These are phyloP conservation scores for Proliferodiscus dingleyae DNA, from an alignment of 2,329 filamentous ascomycete genomes.

Conservation along the genomic window DNA sequence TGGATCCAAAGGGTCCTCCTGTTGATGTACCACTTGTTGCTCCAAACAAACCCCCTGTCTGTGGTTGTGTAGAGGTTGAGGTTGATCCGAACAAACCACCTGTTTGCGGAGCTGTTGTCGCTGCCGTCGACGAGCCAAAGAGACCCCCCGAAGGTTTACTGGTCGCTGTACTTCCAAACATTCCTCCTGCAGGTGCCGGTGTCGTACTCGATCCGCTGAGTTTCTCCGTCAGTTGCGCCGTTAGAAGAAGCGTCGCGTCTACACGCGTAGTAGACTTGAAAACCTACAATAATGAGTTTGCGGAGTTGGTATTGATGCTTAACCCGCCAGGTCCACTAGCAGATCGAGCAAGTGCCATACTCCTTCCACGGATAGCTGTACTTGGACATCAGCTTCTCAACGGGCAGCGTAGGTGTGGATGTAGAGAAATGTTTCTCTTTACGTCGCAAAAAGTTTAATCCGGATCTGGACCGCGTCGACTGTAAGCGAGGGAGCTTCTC, in stretches of 20 bases:
- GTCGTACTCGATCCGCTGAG: slow-evolving; percentile 27
- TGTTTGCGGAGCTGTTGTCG: slow-evolving; percentile 14
- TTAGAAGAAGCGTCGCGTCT: too few relatives aligned
- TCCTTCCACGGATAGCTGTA: slow-evolving; percentile 6
- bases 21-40: slow-evolving; percentile 11
- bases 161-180: slow-evolving; percentile 29
- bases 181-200: slow-evolving; percentile 25
- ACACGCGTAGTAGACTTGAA: too few relatives aligned
- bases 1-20: slow-evolving; percentile 28
- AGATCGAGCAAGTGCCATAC: slow-evolving; percentile 43
- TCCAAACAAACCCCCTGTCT: slow-evolving; percentile 24
- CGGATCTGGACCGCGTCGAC: slow-evolving; percentile 6
- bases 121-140: slow-evolving; percentile 28
- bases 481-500: slow-evolving; percentile 19
- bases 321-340: slow-evolving; percentile 56
- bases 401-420: too few relatives aligned
- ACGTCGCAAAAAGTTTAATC: too few relatives aligned
- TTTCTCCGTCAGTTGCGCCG: slow-evolving; percentile 16
- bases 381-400: too few relatives aligned
- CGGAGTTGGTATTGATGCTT: slow-evolving; percentile 59
- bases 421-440: too few relatives aligned
- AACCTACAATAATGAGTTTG: slow-evolving; percentile 52
- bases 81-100: slow-evolving; percentile 25
- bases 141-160: slow-evolving; percentile 27
- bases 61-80: slow-evolving; percentile 8